Conservation (phyloP, 495 filamentous ascomycete genomes). For the Penicillium paradoxum region DNA sequence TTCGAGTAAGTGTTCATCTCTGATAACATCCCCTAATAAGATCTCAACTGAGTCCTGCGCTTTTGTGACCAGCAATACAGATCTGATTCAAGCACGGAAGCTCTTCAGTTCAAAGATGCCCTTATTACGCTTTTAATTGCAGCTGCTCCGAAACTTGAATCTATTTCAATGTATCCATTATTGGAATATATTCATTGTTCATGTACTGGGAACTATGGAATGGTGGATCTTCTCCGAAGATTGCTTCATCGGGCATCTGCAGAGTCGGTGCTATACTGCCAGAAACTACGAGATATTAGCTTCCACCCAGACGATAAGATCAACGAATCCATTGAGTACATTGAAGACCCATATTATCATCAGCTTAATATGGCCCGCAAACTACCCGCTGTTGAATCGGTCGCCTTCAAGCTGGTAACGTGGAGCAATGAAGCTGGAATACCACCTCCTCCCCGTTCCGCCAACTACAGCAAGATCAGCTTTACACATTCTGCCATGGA, state of each 20-base stretch:
- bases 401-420: not conserved
- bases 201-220: too few species aligned
- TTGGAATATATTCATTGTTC: too few species aligned
- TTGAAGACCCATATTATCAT: not conserved
- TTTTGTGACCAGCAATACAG: not conserved
- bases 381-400: not conserved
- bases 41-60: too few species aligned
- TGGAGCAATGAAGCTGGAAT: constrained; percentile 1
- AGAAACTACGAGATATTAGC: not conserved
- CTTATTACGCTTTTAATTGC: not conserved
- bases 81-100: not conserved
- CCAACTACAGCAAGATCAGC: constrained; percentile 5
- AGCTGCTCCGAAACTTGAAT: not conserved
- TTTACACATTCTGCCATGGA: not conserved
- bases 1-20: not conserved
- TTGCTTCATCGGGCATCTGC: not conserved
- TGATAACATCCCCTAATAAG: too few species aligned
- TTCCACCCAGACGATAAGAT: constrained; percentile 1
- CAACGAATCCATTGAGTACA: not conserved
- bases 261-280: not conserved
- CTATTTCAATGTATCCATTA: not conserved
- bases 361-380: not conserved
- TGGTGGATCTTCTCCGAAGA: not conserved
- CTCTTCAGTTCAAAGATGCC: not conserved
- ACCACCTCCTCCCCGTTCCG: not conserved